phyloP scores from a whole-genome alignment of 306 rosid species.

The Acacia confusa region DNA sequence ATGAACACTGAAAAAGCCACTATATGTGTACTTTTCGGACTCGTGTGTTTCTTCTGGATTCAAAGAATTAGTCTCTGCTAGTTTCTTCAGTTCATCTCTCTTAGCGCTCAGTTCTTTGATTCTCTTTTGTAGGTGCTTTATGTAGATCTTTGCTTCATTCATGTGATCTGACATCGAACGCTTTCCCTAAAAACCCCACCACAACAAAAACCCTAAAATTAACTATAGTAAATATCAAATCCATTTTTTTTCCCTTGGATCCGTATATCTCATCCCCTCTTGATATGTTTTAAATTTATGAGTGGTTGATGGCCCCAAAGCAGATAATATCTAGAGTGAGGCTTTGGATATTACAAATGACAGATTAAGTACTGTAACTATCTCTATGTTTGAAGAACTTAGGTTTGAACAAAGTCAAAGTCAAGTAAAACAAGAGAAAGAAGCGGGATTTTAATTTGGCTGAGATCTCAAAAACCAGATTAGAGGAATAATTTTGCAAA shows the following conservation, averaged over 20 bases:
- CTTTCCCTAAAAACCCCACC: slow-evolving; percentile 54
- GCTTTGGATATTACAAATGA: too few species aligned
- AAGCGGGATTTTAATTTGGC: not conserved
- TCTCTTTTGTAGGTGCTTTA: slow-evolving; percentile 47
- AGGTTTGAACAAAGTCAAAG: not conserved
- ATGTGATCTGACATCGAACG: slow-evolving; percentile 70
- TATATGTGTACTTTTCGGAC: not conserved
- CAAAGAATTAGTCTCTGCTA: not conserved
- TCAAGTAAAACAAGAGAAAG: not conserved
- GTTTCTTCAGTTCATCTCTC: slow-evolving; percentile 53
- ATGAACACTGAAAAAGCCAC: slow-evolving; percentile 31
- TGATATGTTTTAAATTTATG: too few species aligned
- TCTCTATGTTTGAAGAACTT: not conserved
- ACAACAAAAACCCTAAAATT: slow-evolving; percentile 30
- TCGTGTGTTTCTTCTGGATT: slow-evolving; percentile 18
- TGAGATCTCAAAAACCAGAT: not conserved
- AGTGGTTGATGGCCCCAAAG: too few species aligned
- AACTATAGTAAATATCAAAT: not conserved
- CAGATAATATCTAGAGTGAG: too few species aligned
- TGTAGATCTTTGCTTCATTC: slow-evolving; percentile 64
- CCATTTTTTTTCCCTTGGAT: not conserved
- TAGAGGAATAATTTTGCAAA: not conserved
- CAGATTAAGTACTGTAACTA: not conserved
- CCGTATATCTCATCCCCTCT: too few species aligned
- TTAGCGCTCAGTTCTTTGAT: slow-evolving; percentile 42